These are phyloP conservation scores for Penicillium fimorum DNA, from an alignment of 495 filamentous ascomycete genomes.

Conservation along the genomic window DNA sequence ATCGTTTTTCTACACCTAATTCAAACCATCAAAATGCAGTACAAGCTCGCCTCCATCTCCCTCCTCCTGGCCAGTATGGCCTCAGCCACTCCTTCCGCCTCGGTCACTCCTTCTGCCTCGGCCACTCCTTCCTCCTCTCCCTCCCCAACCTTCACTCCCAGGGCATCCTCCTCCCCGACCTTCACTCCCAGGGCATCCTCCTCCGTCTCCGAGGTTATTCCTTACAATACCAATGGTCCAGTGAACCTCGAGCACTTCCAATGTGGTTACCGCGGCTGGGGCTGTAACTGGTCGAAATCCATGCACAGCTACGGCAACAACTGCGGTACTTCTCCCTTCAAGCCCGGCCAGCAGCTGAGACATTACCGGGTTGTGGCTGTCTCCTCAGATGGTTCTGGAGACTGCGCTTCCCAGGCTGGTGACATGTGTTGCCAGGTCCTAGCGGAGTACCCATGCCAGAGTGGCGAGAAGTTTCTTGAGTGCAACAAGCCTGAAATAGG, in stretches of 20 bases:
- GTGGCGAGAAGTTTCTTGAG: conserved; percentile 19
- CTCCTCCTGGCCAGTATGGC: not conserved
- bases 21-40: conserved; percentile 18
- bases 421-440: conserved; percentile 12
- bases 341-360: conserved; percentile 11
- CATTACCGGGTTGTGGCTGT: conserved; percentile 12
- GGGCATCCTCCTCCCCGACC: not conserved
- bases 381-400: conserved; percentile 11
- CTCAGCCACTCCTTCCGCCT: not conserved
- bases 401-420: conserved; percentile 11
- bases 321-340: conserved; percentile 14
- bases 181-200: not conserved
- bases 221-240: not conserved
- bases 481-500: conserved; percentile 12
- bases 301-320: conserved; percentile 16
- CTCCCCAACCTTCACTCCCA: not conserved
- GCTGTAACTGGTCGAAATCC: conserved; percentile 15
- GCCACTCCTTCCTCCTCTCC: not conserved
- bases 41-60: conserved; percentile 3
- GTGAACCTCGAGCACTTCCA: conserved; percentile 12
- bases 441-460: conserved; percentile 8
- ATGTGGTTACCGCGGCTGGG: conserved; percentile 13
- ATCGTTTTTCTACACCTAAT: too few species aligned
- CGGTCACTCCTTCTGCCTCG: too few species aligned
- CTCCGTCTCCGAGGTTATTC: not conserved